Base-by-base conservation (phyloP, 2,329 filamentous ascomycete species). In the Microascus cirrosus region DNA sequence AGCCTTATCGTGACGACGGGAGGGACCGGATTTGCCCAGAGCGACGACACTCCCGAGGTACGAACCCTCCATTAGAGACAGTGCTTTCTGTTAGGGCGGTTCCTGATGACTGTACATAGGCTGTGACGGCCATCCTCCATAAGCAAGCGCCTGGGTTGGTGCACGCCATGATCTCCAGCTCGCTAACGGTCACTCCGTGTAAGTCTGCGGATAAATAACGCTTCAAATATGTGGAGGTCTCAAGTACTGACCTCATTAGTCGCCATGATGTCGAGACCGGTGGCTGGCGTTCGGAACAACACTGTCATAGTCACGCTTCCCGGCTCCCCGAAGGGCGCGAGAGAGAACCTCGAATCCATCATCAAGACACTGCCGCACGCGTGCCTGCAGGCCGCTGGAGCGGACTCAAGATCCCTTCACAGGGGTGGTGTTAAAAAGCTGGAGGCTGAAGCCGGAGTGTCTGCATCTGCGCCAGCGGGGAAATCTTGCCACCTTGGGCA, bases 241-340 rank as follows among this genome's bases (percentile, higher is more conserved):
- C 65, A 53, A 42, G 53, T 54, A 63, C 71, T 71, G 54, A 59
- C 13, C n/a, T 54, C 20, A 56, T 25, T 59, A 95, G 91, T 99
- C 73, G 94, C 94, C 52, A 86, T 96, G 76, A 99, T 99, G 94
- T 89, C 94, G 56, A 83, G 94, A 53, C 94, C 94, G 4, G 89
- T 95, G 13, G 94, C 94, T 24, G 94, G 94, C 2, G 85, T 95
- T 2, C 80, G 94, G 35, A 86, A 93, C 61, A 84, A 84, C 60
- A 86, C 90, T 1, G 72, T 99, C 56, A 87, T 99, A 25, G 74
- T 96, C 61, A 99, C 94, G 0, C 76, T 99, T 3, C 94, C 94
- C 0, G 94, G 94, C 1, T 97, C 93, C 0, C 94, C 94, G 0
- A 97, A 97, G 70, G 94, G 92, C 1, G 94, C 94, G 10, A 89